Conservation (phyloP, 805 yeast genomes). For the Clavispora vitiphila region DNA sequence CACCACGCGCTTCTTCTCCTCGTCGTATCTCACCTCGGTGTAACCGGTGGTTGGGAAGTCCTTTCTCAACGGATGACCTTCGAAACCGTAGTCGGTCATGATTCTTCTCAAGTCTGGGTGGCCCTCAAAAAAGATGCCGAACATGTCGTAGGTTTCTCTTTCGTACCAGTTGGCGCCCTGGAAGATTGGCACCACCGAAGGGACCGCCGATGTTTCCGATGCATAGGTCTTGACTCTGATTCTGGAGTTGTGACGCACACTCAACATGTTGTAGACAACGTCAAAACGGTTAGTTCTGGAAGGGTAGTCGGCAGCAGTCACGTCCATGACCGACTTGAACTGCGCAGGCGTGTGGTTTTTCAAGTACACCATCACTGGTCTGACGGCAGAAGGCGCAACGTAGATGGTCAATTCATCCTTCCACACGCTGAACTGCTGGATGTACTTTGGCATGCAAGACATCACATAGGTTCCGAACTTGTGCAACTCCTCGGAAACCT, state of each 20-base stretch:
- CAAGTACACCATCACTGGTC: constrained; percentile 67
- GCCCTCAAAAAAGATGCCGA: constrained; percentile 80
- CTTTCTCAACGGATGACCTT: constrained; percentile 86
- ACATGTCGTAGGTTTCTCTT: constrained; percentile 84
- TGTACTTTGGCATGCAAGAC: constrained; percentile 72
- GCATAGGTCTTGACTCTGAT: constrained; percentile 88
- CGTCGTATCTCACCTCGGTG: constrained; percentile 86
- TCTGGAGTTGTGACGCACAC: constrained; percentile 79
- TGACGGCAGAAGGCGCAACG: constrained; percentile 69
- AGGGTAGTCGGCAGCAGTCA: constrained; percentile 86
- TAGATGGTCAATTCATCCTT: constrained; percentile 78
- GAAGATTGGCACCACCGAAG: constrained; percentile 65
- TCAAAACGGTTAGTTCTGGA: constrained; percentile 80
- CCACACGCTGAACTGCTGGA: constrained; percentile 86
- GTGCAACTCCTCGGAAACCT: constrained; percentile 66
- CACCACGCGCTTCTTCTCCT: constrained; percentile 83
- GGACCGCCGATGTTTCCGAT: constrained; percentile 75
- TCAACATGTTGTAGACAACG: constrained; percentile 76
- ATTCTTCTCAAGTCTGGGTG: constrained; percentile 89
- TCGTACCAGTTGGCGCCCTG: constrained; percentile 90
- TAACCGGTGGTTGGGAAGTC: constrained; percentile 93
- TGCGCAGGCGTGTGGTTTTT: constrained; percentile 77
- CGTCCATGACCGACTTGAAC: constrained; percentile 71
- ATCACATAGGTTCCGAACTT: constrained; percentile 76
- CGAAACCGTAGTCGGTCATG: constrained; percentile 88